A percentile compares a stretch with the other conserved stretches of the same genome.
phyloP scores from a whole-genome alignment of 495 filamentous ascomycete genomes.

The Letharia columbiana region DNA sequence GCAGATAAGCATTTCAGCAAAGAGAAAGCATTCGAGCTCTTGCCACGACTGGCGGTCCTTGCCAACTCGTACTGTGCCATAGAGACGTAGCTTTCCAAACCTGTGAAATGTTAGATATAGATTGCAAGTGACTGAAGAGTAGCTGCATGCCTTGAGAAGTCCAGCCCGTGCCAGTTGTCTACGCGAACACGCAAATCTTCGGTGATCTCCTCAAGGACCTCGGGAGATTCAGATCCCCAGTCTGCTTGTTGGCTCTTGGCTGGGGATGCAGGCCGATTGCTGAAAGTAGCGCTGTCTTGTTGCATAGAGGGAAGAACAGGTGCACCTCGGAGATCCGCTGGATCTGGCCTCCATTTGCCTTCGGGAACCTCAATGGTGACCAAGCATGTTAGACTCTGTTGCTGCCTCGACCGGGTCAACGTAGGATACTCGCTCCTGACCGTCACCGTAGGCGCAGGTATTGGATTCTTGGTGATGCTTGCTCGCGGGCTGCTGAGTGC shows the following conservation, averaged over 20 bases:
- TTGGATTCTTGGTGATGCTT: slow-evolving; percentile 71
- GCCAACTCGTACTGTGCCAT: slow-evolving; percentile 86
- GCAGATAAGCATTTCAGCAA: slow-evolving; percentile 98
- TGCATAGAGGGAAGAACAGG: slow-evolving; percentile 41
- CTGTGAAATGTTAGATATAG: slow-evolving; percentile 36
- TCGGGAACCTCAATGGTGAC: slow-evolving; percentile 92
- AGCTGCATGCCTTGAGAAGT: slow-evolving; percentile 66
- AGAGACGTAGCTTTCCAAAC: slow-evolving; percentile 88
- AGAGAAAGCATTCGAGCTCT: slow-evolving; percentile 94
- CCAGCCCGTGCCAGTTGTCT: slow-evolving; percentile 98
- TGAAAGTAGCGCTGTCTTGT: slow-evolving; percentile 38
- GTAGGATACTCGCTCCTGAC: slow-evolving; percentile 96
- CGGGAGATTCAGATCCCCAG: slow-evolving; percentile 43
- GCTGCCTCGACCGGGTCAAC: slow-evolving; percentile 80
- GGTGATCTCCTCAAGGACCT: slow-evolving; percentile 74
- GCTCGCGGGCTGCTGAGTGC: slow-evolving; percentile 65
- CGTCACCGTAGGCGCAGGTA: slow-evolving; percentile 81
- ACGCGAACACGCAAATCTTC: slow-evolving; percentile 78
- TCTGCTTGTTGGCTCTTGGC: slow-evolving; percentile 23
- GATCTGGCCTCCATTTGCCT: slow-evolving; percentile 80
- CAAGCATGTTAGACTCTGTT: slow-evolving; percentile 90
- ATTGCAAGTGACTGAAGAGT: background rate
- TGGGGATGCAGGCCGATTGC: slow-evolving; percentile 28
- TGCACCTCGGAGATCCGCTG: slow-evolving; percentile 66
- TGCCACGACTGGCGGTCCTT: slow-evolving; percentile 98